These are phyloP conservation scores for Lavandula angustifolia DNA, from an alignment of 257 asterid genomes.

Conservation along the genomic window DNA sequence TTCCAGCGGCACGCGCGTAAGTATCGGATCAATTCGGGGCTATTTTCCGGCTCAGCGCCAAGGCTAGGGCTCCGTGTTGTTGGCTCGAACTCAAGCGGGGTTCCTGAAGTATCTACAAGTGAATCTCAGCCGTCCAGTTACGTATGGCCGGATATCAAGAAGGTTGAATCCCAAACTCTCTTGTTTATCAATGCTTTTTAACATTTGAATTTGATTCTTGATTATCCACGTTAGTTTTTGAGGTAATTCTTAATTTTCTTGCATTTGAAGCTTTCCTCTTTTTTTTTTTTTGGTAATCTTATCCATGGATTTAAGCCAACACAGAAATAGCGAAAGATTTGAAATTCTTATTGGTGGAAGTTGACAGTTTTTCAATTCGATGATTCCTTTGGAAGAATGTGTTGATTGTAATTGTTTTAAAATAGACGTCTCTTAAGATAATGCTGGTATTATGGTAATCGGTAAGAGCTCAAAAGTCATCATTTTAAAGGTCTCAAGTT, in stretches of 20 bases:
- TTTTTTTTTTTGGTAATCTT: not conserved
- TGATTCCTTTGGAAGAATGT: not conserved
- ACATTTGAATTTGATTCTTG: not conserved
- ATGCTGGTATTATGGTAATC: not conserved
- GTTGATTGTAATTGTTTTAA: too few species aligned
- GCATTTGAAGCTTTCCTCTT: not conserved
- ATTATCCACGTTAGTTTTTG: not conserved
- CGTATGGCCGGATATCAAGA: slow-evolving; percentile 62
- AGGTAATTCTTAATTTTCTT: not conserved
- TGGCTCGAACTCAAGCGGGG: slow-evolving; percentile 36
- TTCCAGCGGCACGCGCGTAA: slow-evolving; percentile 29
- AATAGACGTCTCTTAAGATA: not conserved
- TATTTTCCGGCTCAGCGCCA: slow-evolving; percentile 25
- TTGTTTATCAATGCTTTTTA: not conserved
- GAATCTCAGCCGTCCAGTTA: slow-evolving; percentile 44
- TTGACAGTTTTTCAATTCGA: not conserved
- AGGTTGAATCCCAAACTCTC: slow-evolving; percentile 38
- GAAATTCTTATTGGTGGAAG: not conserved
- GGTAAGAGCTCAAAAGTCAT: slow-evolving; percentile 3
- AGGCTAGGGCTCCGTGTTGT: slow-evolving; percentile 32
- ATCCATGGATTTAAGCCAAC: not conserved
- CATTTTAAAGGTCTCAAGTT: slow-evolving; percentile 17
- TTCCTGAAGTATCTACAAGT: slow-evolving; percentile 35
- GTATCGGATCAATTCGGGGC: slow-evolving; percentile 26
- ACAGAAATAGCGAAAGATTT: not conserved